These are phyloP conservation scores for Papiliotrema terrestris DNA, from an alignment of 1,284 basidiomycete genomes.

Conservation along the genomic window DNA sequence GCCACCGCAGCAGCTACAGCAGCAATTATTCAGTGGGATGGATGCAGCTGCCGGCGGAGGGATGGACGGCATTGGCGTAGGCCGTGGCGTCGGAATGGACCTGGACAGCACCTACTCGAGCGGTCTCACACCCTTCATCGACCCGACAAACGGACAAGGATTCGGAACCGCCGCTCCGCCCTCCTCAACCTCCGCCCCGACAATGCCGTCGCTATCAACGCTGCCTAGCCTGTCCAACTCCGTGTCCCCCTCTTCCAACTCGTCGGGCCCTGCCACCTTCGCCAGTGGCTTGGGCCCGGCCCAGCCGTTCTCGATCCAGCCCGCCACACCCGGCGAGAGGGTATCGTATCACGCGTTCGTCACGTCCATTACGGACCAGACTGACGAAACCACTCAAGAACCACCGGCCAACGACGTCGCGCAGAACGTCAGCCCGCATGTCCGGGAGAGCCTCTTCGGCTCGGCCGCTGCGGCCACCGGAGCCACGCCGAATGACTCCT, in stretches of 20 bases:
- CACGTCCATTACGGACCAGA: background rate
- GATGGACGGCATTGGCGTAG: background rate
- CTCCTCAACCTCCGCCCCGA: background rate
- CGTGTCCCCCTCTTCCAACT: background rate
- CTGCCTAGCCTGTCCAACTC: background rate
- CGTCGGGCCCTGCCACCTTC: background rate
- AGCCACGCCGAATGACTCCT: background rate
- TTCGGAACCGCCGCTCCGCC: background rate
- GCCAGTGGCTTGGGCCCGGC: background rate
- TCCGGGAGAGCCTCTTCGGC: background rate
- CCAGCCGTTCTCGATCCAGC: background rate
- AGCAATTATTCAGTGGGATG: background rate
- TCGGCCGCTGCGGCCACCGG: background rate
- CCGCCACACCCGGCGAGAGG: background rate
- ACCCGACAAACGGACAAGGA: background rate
- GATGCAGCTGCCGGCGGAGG: no score
- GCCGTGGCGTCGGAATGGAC: background rate
- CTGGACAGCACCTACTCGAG: background rate
- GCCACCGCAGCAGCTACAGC: background rate
- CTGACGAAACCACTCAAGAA: no score
- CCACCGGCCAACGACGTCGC: no score
- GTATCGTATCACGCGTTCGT: slow-evolving; percentile 13
- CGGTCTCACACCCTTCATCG: slow-evolving; percentile 3
- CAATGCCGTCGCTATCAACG: background rate
- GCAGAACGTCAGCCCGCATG: no score